phyloP scores from a whole-genome alignment of 2,329 filamentous ascomycete species.

The Ophiostoma piceae region DNA sequence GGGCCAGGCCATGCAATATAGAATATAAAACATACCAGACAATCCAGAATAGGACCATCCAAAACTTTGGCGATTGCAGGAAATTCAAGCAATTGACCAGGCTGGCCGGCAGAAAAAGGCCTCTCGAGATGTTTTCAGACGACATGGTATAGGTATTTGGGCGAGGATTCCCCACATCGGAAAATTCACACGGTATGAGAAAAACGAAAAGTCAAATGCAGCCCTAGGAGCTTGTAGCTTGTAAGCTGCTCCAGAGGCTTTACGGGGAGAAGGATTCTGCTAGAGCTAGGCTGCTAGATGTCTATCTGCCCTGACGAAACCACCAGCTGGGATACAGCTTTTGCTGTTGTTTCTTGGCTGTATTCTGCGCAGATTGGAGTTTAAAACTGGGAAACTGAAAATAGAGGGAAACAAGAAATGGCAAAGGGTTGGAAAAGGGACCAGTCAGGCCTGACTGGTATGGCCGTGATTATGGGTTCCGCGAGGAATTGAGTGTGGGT shows the following conservation, averaged over 20 bases:
- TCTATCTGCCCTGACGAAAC: not conserved
- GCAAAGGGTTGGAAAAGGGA: not conserved
- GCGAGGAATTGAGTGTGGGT: not conserved
- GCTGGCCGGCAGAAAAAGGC: not conserved
- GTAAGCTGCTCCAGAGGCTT: not conserved
- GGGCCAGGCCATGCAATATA: not conserved
- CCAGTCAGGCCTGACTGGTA: slow-evolving; percentile 26
- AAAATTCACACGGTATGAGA: slow-evolving; percentile 1
- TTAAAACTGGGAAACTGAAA: not conserved
- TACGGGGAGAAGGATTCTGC: slow-evolving; percentile 7
- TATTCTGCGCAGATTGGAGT: not conserved
- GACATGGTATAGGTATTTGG: slow-evolving; percentile 21
- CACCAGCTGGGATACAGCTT: not conserved
- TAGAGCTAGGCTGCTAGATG: not conserved
- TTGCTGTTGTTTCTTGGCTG: not conserved
- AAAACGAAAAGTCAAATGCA: not conserved
- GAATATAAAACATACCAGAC: slow-evolving; percentile 41
- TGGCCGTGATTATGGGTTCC: slow-evolving; percentile 18
- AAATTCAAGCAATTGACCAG: slow-evolving; percentile 10
- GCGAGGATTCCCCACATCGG: slow-evolving; percentile 11
- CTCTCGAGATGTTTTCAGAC: not conserved
- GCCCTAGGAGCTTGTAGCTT: not conserved
- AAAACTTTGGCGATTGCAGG: slow-evolving; percentile 43
- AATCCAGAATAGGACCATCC: slow-evolving; percentile 39
- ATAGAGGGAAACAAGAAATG: not conserved